Conservation (phyloP, 2,329 filamentous ascomycete genomes). For the Fusarium sulawesiense region DNA sequence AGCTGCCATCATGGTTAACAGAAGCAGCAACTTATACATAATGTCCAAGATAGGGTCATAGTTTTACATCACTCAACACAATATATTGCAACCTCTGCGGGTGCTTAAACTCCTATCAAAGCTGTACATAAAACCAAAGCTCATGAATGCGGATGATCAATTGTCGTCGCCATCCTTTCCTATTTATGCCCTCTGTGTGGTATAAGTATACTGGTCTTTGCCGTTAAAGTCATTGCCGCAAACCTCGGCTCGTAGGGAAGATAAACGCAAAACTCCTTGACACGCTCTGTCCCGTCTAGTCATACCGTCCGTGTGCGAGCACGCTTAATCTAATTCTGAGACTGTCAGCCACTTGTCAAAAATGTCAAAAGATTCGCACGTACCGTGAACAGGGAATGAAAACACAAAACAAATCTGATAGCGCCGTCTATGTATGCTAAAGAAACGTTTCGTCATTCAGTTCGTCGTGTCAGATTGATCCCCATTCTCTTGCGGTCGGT, state of each 20-base stretch:
- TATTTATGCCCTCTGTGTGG: conserved; percentile 27
- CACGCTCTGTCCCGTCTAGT: conserved; percentile 34
- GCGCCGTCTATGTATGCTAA: conserved; percentile 26
- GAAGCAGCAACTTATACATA: background rate
- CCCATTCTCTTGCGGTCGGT: conserved; percentile 42
- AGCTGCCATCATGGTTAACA: background rate
- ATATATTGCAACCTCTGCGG: conserved; percentile 21
- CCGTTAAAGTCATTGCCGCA: conserved; percentile 39
- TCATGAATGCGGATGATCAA: conserved; percentile 14
- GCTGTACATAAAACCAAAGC: conserved; percentile 29
- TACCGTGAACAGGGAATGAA: conserved; percentile 38
- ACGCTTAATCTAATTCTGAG: conserved; percentile 32
- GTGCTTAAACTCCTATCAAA: conserved; percentile 25
- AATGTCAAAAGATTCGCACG: background rate
- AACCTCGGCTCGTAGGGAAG: conserved; percentile 29
- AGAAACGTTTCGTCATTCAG: conserved; percentile 31
- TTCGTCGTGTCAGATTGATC: conserved; percentile 40
- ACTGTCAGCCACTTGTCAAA: conserved; percentile 10
- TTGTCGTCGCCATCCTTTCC: conserved; percentile 30
- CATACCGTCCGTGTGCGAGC: conserved; percentile 21
- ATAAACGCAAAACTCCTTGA: conserved; percentile 34
- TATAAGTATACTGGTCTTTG: conserved; percentile 39
- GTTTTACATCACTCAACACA: background rate
- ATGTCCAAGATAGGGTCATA: background rate
- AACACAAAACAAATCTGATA: conserved; percentile 26